phyloP scores from a whole-genome alignment of 306 rosid species.

The Medicago ruthenica region DNA sequence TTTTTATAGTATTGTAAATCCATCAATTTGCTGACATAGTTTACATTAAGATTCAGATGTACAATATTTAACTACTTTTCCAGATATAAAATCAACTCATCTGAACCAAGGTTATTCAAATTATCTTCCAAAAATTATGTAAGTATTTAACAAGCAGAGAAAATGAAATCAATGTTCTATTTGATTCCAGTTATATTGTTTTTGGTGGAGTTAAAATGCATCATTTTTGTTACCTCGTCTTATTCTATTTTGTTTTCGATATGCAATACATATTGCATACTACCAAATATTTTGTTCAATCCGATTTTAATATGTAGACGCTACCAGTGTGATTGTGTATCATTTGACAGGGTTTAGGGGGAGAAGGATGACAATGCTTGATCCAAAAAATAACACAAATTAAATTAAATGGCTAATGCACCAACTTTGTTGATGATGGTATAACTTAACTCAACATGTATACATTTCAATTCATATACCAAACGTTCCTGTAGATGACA shows the following conservation, averaged over 20 bases:
- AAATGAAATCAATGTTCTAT: background rate
- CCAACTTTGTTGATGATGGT: slow-evolving; percentile 44
- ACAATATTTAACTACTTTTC: background rate
- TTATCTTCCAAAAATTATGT: background rate
- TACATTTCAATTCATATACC: slow-evolving; percentile 17
- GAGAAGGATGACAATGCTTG: background rate
- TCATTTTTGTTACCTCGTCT: background rate
- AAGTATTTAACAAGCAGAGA: no score
- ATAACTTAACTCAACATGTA: slow-evolving; percentile 10
- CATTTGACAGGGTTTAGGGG: slow-evolving; percentile 5
- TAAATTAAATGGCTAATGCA: slow-evolving; percentile 4
- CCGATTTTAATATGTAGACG: background rate
- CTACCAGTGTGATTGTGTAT: background rate
- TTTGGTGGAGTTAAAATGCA: background rate
- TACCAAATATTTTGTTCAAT: background rate
- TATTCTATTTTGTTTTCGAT: background rate
- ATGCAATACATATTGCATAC: background rate
- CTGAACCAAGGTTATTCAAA: background rate
- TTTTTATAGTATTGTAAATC: no score
- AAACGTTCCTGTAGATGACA: slow-evolving; percentile 16
- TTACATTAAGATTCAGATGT: no score
- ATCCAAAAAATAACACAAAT: background rate
- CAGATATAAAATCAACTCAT: background rate
- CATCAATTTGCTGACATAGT: no score
- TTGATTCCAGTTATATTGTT: background rate